Conservation (phyloP, 2,329 filamentous ascomycete species). For the Ophiosphaerella korrae region DNA sequence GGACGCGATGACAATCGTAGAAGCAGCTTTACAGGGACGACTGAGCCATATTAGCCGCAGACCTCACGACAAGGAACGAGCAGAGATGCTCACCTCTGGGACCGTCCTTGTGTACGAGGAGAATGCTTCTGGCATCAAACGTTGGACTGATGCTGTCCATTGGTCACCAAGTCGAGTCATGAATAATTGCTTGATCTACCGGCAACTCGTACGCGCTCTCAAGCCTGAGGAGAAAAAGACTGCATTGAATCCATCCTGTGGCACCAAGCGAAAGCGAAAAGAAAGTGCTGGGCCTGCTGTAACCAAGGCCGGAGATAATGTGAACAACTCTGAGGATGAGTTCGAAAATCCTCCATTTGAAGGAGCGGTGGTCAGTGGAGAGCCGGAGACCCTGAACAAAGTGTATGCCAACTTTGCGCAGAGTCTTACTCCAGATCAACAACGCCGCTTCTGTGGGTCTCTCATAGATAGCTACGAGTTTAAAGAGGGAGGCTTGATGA, state of each 20-base stretch:
- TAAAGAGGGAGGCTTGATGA: slow-evolving; percentile 80
- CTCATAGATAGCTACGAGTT: slow-evolving; percentile 90
- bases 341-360: slow-evolving; percentile 38
- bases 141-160: slow-evolving; percentile 89
- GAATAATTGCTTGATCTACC: slow-evolving; percentile 84
- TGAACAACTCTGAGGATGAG: slow-evolving; percentile 40
- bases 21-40: slow-evolving; percentile 73
- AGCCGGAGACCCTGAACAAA: slow-evolving; percentile 36
- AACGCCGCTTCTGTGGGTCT: slow-evolving; percentile 74
- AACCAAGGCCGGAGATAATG: slow-evolving; percentile 36
- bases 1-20: slow-evolving; percentile 80
- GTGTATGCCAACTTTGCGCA: slow-evolving; percentile 46
- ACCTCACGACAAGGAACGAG: slow-evolving; percentile 83
- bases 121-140: slow-evolving; percentile 85
- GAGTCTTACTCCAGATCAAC: slow-evolving; percentile 52
- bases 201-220: slow-evolving; percentile 63
- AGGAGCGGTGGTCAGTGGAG: slow-evolving; percentile 17
- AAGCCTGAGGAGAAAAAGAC: slow-evolving; percentile 46
- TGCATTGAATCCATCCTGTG: slow-evolving; percentile 43
- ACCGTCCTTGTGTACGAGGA: slow-evolving; percentile 93
- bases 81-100: slow-evolving; percentile 78
- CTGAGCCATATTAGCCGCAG: slow-evolving; percentile 79
- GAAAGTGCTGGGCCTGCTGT: slow-evolving; percentile 33
- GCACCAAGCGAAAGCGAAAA: slow-evolving; percentile 45
- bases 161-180: slow-evolving; percentile 91